Evolutionary conservation across 805 yeast species (phyloP).

Genomic region (Saccharomycopsis sp.): DNA sequence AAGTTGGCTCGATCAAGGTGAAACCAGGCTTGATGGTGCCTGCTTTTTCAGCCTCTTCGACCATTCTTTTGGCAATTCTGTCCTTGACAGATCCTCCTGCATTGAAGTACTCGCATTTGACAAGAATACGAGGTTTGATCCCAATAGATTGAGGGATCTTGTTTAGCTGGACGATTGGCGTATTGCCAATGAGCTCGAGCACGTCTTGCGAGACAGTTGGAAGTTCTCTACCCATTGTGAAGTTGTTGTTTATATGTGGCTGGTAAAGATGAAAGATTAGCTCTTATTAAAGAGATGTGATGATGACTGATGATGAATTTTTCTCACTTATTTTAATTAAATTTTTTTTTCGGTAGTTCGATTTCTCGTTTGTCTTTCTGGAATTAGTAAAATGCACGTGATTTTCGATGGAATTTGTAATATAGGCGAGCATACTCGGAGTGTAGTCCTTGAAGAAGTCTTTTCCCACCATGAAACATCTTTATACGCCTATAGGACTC

Average conservation of each 20-base stretch:
- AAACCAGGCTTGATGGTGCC: conserved; percentile 81
- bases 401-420: too few species aligned
- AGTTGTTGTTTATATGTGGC: background rate
- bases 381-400: background rate
- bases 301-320: background rate
- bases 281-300: background rate
- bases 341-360: too few species aligned
- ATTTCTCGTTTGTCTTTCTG: background rate
- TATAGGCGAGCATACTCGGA: too few species aligned
- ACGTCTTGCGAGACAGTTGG: conserved; percentile 46
- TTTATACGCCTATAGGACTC: too few species aligned
- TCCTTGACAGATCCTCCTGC: conserved; percentile 91
- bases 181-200: conserved; percentile 76
- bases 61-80: conserved; percentile 82
- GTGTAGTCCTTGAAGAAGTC: too few species aligned
- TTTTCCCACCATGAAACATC: too few species aligned
- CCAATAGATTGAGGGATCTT: conserved; percentile 72
- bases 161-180: conserved; percentile 71
- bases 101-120: conserved; percentile 76
- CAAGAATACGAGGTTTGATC: conserved; percentile 62
- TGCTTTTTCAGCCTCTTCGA: conserved; percentile 71
- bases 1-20: conserved; percentile 82
- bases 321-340: too few species aligned
- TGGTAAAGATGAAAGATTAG: too few species aligned
- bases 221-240: conserved; percentile 2